Conservation (phyloP, 2,329 filamentous ascomycete species). For the Lachnellula willkommii region DNA sequence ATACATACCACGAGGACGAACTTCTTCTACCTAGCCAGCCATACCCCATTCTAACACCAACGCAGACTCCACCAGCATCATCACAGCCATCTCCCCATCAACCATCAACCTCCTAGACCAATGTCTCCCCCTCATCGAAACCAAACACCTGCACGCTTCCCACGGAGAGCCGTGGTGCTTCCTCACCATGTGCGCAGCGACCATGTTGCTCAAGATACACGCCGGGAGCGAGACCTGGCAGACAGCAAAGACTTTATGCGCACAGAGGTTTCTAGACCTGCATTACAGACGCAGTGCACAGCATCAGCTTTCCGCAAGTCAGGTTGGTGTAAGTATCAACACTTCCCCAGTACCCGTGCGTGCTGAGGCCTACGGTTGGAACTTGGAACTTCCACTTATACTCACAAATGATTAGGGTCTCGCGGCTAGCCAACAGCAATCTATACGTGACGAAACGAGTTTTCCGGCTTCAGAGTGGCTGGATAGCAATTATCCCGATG, state of each 20-base stretch:
- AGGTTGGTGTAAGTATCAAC: background rate
- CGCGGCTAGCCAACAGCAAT: background rate
- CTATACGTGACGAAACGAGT: background rate
- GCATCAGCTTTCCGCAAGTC: background rate
- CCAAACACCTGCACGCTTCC: conserved; percentile 48
- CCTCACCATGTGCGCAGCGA: conserved; percentile 57
- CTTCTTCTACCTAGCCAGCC: background rate
- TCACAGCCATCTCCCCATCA: conserved; percentile 57
- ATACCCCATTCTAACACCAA: too few relatives aligned
- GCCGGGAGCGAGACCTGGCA: conserved; percentile 52
- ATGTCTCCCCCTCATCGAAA: conserved; percentile 56
- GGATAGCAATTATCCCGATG: background rate
- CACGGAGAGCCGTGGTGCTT: conserved; percentile 59
- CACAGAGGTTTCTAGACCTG: conserved; percentile 54
- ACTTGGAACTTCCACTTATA: background rate
- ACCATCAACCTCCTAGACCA: conserved; percentile 57
- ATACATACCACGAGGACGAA: background rate
- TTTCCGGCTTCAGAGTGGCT: background rate
- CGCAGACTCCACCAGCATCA: conserved; percentile 51
- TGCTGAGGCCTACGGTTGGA: background rate
- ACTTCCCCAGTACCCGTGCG: background rate
- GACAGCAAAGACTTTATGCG: conserved; percentile 52
- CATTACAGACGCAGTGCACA: conserved; percentile 31
- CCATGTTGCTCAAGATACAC: conserved; percentile 55
- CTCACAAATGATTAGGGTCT: background rate